These are phyloP conservation scores for Fusarium denticulatum DNA, from an alignment of 2,329 filamentous ascomycete species.

Conservation along the genomic window DNA sequence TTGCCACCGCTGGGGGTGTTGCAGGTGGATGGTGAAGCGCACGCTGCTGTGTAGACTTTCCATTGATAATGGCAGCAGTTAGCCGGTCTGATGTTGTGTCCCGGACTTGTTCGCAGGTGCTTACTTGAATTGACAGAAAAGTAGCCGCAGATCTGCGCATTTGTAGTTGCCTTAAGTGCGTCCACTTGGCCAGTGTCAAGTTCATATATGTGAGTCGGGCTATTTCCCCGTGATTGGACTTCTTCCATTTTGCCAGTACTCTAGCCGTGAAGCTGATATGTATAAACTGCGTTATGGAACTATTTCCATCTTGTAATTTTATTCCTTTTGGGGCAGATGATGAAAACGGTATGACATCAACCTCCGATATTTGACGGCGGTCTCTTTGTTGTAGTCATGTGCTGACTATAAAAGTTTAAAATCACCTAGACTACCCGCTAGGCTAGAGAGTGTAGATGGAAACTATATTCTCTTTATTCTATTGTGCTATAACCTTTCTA, in stretches of 20 bases:
- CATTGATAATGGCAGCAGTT: not conserved
- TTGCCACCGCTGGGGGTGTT: not conserved
- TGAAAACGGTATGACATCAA: not conserved
- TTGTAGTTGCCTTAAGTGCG: not conserved
- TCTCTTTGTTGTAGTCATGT: rapidly evolving
- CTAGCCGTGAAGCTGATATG: rapidly evolving
- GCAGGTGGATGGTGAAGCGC: not conserved
- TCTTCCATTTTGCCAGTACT: not conserved
- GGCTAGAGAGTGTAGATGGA: too few species aligned
- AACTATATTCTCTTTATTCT: too few species aligned
- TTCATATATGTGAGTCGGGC: not conserved
- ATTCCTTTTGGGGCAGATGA: rapidly evolving
- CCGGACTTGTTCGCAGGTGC: rapidly evolving
- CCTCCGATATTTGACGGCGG: not conserved
- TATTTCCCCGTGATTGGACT: rapidly evolving
- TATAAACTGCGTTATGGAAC: rapidly evolving
- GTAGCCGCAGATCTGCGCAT: not conserved
- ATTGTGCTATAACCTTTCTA: not conserved
- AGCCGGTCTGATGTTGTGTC: not conserved
- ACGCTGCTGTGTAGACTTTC: not conserved
- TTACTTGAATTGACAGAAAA: not conserved
- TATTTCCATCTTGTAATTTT: not conserved
- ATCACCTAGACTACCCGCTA: too few species aligned
- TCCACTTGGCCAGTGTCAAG: not conserved
- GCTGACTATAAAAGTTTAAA: not conserved